These are phyloP conservation scores for Yarrowia yakushimensis DNA, from an alignment of 805 yeast genomes.

Conservation along the genomic window DNA sequence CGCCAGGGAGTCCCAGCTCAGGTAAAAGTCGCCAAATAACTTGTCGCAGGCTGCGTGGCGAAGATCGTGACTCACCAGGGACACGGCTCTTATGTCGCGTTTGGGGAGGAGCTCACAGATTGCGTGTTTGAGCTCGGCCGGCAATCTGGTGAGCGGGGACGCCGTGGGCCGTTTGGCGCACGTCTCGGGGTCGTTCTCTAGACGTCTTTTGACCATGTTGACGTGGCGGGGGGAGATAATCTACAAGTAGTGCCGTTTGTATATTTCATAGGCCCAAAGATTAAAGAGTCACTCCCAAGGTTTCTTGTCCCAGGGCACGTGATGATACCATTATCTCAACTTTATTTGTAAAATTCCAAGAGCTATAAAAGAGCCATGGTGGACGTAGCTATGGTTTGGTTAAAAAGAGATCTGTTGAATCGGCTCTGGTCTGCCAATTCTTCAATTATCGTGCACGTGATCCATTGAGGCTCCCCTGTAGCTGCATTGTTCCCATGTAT, in stretches of 20 bases:
- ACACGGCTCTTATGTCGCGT: not conserved
- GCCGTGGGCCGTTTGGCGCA: conserved; percentile 11
- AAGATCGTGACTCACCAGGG: conserved; percentile 8
- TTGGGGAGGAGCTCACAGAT: not conserved
- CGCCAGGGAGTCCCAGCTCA: not conserved
- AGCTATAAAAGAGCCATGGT: not conserved
- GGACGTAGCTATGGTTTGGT: too few species aligned
- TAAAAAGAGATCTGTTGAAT: too few species aligned
- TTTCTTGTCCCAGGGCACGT: conserved; percentile 2
- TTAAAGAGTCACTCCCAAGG: conserved; percentile 23
- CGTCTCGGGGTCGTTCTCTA: not conserved
- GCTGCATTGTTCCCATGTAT: too few species aligned
- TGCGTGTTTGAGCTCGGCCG: conserved; percentile 15
- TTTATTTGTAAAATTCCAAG: not conserved
- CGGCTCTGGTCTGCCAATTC: too few species aligned
- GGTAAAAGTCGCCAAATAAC: conserved; percentile 1
- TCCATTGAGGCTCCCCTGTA: too few species aligned
- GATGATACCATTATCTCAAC: conserved; percentile 18
- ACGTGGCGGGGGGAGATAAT: not conserved
- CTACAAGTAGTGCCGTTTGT: not conserved
- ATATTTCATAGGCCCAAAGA: not conserved
- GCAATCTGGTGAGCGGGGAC: conserved; percentile 3
- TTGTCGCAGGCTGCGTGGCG: conserved; percentile 17
- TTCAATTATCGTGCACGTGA: too few species aligned
- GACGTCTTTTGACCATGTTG: conserved; percentile 17